These are phyloP conservation scores for Brassica hybrid DNA, from an alignment of 441 rosid genomes.

Conservation along the genomic window DNA sequence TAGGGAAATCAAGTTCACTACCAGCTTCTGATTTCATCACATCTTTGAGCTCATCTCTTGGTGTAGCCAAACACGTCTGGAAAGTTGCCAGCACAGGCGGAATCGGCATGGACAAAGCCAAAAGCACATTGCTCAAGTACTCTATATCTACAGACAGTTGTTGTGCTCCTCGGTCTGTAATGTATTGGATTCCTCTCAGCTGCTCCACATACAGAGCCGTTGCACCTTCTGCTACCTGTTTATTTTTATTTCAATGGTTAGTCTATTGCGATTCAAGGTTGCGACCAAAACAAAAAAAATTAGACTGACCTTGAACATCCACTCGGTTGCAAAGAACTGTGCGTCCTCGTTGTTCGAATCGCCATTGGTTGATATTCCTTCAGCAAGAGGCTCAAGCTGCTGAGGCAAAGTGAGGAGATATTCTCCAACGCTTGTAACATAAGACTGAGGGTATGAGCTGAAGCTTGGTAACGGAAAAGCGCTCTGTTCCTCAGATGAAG, in stretches of 20 bases:
- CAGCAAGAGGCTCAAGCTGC: slow-evolving; percentile 98
- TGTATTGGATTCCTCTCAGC: slow-evolving; percentile 82
- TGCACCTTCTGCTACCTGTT: slow-evolving; percentile 93
- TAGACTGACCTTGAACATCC: slow-evolving; percentile 74
- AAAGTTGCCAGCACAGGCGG: too few relatives aligned
- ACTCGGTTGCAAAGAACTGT: too few relatives aligned
- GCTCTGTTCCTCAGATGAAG: slow-evolving; percentile 84
- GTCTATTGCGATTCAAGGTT: too few relatives aligned
- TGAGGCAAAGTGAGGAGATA: slow-evolving; percentile 98
- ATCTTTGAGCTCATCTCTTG: too few relatives aligned
- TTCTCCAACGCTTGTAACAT: slow-evolving; percentile 93
- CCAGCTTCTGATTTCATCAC: slow-evolving; percentile 83
- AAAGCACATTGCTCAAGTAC: too few relatives aligned
- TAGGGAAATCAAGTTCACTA: slow-evolving; percentile 77
- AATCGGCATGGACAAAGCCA: too few relatives aligned
- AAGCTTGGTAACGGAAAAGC: slow-evolving; percentile 87
- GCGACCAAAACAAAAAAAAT: too few relatives aligned
- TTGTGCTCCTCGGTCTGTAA: too few relatives aligned
- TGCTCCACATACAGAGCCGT: slow-evolving; percentile 94
- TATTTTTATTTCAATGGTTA: too few relatives aligned
- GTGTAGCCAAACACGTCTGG: too few relatives aligned
- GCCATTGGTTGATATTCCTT: slow-evolving; percentile 77
- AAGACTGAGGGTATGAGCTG: slow-evolving; percentile 94
- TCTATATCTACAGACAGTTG: too few relatives aligned
- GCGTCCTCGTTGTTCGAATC: slow-evolving; percentile 88